Evolutionary conservation across 2,329 filamentous ascomycete species (phyloP).

Genomic region (Alternaria ethzedia): DNA sequence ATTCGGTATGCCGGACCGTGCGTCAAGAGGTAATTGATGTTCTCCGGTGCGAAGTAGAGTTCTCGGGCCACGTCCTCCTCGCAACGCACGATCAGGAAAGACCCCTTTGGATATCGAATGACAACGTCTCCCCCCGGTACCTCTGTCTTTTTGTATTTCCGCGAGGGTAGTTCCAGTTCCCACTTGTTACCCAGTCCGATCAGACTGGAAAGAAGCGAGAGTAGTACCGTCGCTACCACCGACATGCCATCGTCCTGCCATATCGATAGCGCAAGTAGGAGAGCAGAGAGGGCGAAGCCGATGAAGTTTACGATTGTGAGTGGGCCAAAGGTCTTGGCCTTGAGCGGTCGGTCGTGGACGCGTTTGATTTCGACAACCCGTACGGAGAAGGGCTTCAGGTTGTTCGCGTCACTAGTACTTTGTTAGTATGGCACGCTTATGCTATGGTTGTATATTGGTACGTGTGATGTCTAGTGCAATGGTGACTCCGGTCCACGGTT

Average conservation of each 20-base stretch:
- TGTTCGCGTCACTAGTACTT: constrained; percentile 40
- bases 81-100: constrained; percentile 58
- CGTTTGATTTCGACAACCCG: constrained; percentile 50
- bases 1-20: constrained; percentile 52
- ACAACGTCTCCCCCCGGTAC: constrained; percentile 55
- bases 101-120: constrained; percentile 59
- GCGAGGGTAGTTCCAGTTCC: constrained; percentile 52
- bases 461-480: neutral
- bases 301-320: constrained; percentile 54
- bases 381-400: constrained; percentile 48
- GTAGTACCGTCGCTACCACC: constrained; percentile 54
- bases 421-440: neutral
- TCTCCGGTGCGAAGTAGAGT: constrained; percentile 60
- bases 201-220: constrained; percentile 58
- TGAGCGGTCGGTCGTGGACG: constrained; percentile 41
- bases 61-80: constrained; percentile 58
- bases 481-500: constrained; percentile 5
- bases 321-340: constrained; percentile 54
- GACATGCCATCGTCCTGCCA: constrained; percentile 58
- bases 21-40: constrained; percentile 55
- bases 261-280: constrained; percentile 55
- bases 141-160: constrained; percentile 32
- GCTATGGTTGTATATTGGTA: neutral
- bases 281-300: constrained; percentile 52
- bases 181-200: constrained; percentile 60